Conservation (phyloP, 805 yeast genomes). For the Spathaspora sp. region DNA sequence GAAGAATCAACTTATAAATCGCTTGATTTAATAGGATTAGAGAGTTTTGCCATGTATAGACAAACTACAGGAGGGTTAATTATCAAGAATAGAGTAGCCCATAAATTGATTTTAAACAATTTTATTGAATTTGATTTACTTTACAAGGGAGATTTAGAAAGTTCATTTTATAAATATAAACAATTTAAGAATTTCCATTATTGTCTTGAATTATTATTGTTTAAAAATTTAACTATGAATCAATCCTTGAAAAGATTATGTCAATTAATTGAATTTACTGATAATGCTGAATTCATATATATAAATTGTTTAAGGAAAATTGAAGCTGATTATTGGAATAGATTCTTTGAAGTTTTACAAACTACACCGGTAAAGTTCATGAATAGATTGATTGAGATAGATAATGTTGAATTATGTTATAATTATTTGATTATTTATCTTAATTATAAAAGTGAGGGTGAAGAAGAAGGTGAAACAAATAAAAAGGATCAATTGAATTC, state of each 20-base stretch:
- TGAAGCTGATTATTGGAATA: conserved; percentile 52
- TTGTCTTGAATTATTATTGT: conserved; percentile 47
- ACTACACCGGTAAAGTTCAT: conserved; percentile 45
- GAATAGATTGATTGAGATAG: conserved; percentile 35
- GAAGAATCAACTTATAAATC: conserved; percentile 17
- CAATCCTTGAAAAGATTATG: conserved; percentile 14
- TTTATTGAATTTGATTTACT: conserved; percentile 46
- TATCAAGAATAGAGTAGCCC: conserved; percentile 30
- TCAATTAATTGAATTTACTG: conserved; percentile 15
- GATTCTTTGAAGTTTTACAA: conserved; percentile 39
- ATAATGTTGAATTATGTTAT: conserved; percentile 46
- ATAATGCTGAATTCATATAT: conserved; percentile 30
- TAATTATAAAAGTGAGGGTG: conserved; percentile 42
- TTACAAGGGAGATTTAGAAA: conserved; percentile 19
- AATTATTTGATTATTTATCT: conserved; percentile 51
- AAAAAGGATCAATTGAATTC: conserved; percentile 13
- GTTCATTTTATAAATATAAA: conserved; percentile 29
- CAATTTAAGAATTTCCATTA: conserved; percentile 42
- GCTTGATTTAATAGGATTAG: conserved; percentile 41
- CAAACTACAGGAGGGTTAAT: conserved; percentile 19
- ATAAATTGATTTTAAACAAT: conserved; percentile 42
- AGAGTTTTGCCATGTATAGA: conserved; percentile 26
- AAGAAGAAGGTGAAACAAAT: conserved; percentile 10
- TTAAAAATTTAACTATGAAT: conserved; percentile 32
- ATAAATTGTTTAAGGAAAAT: conserved; percentile 57